Base-by-base conservation (phyloP, 2,329 filamentous ascomycete species). In the Arthroderma sp. region DNA sequence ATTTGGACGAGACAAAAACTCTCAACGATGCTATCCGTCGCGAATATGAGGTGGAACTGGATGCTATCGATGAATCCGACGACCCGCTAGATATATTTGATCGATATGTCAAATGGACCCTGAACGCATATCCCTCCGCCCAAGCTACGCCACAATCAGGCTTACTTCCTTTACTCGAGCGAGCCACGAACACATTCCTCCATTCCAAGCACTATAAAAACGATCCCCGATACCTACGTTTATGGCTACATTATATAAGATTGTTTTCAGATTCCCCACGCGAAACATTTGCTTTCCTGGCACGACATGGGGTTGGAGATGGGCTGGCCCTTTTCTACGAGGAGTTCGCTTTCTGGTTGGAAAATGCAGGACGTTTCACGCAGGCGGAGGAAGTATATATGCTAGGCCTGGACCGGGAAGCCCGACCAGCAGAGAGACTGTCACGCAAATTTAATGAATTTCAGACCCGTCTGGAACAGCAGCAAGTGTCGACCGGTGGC, bases 51-150 rank as follows among this genome's bases (percentile, higher is more conserved):
- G 75, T 78, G 8, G 91, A 96, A 62, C 66, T 96, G 11, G 73
- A 78, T 37, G 77, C 72, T 40, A 80, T 93, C 42, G 76, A 78
- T 50, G 91, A 98, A 61, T 85, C 85, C 0, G 91, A 98, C 60
- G 91, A 98, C 57, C 91, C 91, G 1, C 78, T 98, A 40, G 91
- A 96, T 57, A 77, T 95, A 49, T 98, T 86, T 68, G 89, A 96
- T 62, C 81, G 91, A 61, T 98, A 98, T 61, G 85, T 96, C 47
- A 86, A 86, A 65, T 98, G 91, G 91, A 94, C 88, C 1, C 70
- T 96, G 29, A 85, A 95, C 62, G 83, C 89, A 43, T 98, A 96
- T 61, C 89, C 91, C 1, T 89, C 88, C 0, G 85, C 89, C 27
- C 88, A 95, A 67, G 86, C 88, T 44, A 94, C 88, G 29, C 75